These are phyloP conservation scores for Inonotus hispidus DNA, from an alignment of 1,284 basidiomycete genomes.

Conservation along the genomic window DNA sequence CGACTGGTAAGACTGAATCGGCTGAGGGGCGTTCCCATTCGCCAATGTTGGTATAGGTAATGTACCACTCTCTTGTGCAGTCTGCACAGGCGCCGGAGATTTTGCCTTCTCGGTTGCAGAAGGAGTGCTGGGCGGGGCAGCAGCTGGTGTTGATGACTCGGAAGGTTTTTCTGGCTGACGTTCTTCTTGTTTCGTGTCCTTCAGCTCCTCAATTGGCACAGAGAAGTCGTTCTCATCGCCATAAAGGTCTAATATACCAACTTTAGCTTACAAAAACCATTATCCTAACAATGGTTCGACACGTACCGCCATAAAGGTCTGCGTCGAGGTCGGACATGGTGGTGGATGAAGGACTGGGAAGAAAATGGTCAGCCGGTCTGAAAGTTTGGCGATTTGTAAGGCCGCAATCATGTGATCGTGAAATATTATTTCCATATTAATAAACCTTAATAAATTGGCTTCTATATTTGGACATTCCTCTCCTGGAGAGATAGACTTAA, in stretches of 20 bases:
- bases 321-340: constrained; percentile 74
- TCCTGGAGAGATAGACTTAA: not conserved
- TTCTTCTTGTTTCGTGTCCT: constrained; percentile 19
- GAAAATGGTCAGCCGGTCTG: not conserved
- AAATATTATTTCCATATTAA: not conserved
- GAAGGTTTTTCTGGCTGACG: constrained; percentile 5
- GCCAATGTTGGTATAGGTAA: constrained; percentile 7
- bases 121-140: constrained; percentile 10
- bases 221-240: constrained; percentile 64
- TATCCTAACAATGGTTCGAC: not conserved
- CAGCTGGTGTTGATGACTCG: not conserved
- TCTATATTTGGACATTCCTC: not conserved
- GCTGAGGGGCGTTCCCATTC: constrained; percentile 14
- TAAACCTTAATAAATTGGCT: not conserved
- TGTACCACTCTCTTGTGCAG: constrained; percentile 18
- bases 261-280: not conserved
- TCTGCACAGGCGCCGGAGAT: constrained; percentile 19
- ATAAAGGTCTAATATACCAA: constrained; percentile 57
- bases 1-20: constrained; percentile 15
- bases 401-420: not conserved
- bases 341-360: not conserved
- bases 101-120: constrained; percentile 23
- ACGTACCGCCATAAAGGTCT: constrained; percentile 76
- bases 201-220: constrained; percentile 33
- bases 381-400: not conserved